phyloP scores from a whole-genome alignment of 1,139 yeast species.

The Taphrina betulina region DNA sequence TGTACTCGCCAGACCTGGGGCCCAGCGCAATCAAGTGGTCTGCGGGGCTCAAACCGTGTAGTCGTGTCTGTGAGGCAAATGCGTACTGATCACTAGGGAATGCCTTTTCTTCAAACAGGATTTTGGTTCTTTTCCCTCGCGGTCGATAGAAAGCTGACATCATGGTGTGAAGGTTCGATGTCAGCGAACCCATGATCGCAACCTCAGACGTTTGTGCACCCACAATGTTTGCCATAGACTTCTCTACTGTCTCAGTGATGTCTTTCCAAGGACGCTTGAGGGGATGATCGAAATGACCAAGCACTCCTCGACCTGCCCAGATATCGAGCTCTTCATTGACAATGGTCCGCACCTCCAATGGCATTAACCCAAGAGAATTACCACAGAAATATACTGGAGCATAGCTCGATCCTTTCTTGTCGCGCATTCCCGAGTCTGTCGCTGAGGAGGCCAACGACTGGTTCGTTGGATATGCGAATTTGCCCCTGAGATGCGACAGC shows the following conservation, averaged over 20 bases:
- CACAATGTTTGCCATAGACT: slow-evolving; percentile 66
- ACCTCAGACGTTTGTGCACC: slow-evolving; percentile 75
- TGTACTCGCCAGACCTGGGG: slow-evolving; percentile 58
- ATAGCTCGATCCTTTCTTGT: neutral
- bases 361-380: slow-evolving; percentile 89
- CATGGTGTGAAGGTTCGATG: slow-evolving; percentile 75
- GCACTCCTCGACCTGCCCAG: slow-evolving; percentile 79
- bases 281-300: slow-evolving; percentile 65
- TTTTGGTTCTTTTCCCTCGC: slow-evolving; percentile 54
- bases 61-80: slow-evolving; percentile 65
- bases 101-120: slow-evolving; percentile 79
- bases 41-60: slow-evolving; percentile 60
- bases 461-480: slow-evolving; percentile 8
- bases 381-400: slow-evolving; percentile 69
- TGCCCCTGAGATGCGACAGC: slow-evolving; percentile 4
- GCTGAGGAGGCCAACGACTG: neutral
- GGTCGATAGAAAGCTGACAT: slow-evolving; percentile 76
- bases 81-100: slow-evolving; percentile 92
- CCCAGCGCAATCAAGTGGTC: slow-evolving; percentile 63
- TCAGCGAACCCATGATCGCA: slow-evolving; percentile 82
- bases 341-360: slow-evolving; percentile 58
- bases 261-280: slow-evolving; percentile 70
- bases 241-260: slow-evolving; percentile 72
- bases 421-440: neutral
- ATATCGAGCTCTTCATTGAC: slow-evolving; percentile 69